phyloP scores from a whole-genome alignment of 352 stramenopile genomes.

The Pythium phragmiticola region DNA sequence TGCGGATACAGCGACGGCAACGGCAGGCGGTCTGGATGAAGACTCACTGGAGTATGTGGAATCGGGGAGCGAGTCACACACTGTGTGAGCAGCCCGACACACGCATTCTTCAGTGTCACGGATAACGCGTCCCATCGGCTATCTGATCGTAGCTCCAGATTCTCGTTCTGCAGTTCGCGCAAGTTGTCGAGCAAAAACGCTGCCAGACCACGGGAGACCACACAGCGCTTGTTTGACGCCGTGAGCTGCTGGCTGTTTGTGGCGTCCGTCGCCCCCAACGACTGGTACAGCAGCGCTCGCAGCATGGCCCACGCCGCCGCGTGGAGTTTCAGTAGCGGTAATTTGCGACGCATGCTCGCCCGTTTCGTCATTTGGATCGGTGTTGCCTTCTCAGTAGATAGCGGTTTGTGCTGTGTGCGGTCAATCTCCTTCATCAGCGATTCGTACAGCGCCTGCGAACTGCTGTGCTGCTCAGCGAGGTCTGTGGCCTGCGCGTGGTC shows the following conservation, averaged over 20 bases:
- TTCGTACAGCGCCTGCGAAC: slow-evolving; percentile 79
- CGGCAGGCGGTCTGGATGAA: slow-evolving; percentile 7
- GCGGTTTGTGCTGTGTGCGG: slow-evolving; percentile 30
- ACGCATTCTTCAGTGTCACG: slow-evolving; percentile 59
- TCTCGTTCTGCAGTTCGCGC: slow-evolving; percentile 35
- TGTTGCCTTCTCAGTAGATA: slow-evolving; percentile 10
- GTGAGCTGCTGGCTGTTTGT: background rate
- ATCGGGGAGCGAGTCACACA: slow-evolving; percentile 32
- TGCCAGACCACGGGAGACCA: slow-evolving; percentile 51
- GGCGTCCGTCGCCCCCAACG: slow-evolving; percentile 28
- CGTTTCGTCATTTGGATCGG: slow-evolving; percentile 47
- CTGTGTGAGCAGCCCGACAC: slow-evolving; percentile 66
- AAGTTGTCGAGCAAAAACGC: slow-evolving; percentile 70
- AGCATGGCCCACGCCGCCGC: slow-evolving; percentile 76
- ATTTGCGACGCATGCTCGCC: slow-evolving; percentile 41
- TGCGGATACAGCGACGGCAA: slow-evolving; percentile 42
- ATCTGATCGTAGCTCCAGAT: slow-evolving; percentile 7
- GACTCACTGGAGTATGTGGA: background rate
- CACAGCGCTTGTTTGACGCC: slow-evolving; percentile 8
- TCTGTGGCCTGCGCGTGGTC: slow-evolving; percentile 50
- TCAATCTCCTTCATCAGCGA: slow-evolving; percentile 89
- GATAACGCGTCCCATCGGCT: slow-evolving; percentile 30
- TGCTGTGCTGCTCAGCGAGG: slow-evolving; percentile 62
- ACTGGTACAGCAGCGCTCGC: slow-evolving; percentile 82
- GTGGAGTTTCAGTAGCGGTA: slow-evolving; percentile 76